Evolutionary conservation across 108 stramenopile species (phyloP).

Genomic region (Nitzschia sp.): DNA sequence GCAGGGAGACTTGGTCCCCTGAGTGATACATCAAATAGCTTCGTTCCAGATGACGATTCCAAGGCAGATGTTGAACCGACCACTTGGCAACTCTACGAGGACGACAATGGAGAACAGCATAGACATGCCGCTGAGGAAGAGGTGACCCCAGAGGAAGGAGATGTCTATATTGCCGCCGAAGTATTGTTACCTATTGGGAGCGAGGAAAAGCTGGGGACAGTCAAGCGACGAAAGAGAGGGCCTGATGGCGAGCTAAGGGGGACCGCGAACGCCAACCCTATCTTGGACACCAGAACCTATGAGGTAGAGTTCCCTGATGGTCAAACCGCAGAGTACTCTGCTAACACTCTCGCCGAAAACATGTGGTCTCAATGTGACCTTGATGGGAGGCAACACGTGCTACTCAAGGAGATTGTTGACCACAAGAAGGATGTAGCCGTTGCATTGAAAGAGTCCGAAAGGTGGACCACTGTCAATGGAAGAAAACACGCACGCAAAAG

Average conservation of each 20-base stretch:
- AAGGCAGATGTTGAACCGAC: no score
- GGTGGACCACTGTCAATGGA: not conserved
- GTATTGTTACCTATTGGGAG: constrained; percentile 9
- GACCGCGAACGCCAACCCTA: constrained; percentile 29
- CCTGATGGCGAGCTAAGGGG: constrained; percentile 32
- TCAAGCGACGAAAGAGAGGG: constrained; percentile 23
- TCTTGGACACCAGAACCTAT: constrained; percentile 41
- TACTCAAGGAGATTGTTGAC: constrained; percentile 32
- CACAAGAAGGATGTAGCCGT: constrained; percentile 26
- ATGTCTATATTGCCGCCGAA: no score
- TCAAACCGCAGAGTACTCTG: constrained; percentile 18
- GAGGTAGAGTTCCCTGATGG: constrained; percentile 45
- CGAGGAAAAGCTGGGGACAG: constrained; percentile 17
- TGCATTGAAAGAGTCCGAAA: constrained; percentile 21
- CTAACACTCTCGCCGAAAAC: constrained; percentile 51
- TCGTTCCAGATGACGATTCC: no score
- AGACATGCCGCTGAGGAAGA: no score
- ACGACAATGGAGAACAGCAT: no score
- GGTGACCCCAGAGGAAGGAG: no score
- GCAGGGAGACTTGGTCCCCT: no score
- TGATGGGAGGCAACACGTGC: constrained; percentile 23
- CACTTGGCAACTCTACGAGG: no score
- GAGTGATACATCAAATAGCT: no score
- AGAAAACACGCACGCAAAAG: not conserved
- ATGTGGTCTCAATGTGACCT: constrained; percentile 36